phyloP scores from a whole-genome alignment of 1,284 basidiomycete species.

The Ustilago nuda region DNA sequence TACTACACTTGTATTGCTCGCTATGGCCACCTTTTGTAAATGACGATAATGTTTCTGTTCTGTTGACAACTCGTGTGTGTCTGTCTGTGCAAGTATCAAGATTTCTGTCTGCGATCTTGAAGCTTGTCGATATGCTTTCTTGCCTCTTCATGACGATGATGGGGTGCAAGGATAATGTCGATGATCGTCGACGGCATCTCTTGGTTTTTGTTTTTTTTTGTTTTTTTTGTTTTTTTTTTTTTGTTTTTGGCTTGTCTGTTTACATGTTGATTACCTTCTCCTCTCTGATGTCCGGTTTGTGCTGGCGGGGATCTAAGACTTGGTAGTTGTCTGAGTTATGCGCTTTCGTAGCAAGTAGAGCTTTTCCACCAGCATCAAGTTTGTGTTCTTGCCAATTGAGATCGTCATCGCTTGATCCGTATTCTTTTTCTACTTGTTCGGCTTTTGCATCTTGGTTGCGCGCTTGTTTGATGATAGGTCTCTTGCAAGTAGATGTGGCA shows the following conservation, averaged over 20 bases:
- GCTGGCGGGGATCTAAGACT: conserved; percentile 52
- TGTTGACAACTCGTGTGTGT: neutral
- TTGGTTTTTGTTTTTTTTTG: conserved; percentile 18
- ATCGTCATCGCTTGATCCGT: conserved; percentile 62
- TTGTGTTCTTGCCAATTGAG: conserved; percentile 34
- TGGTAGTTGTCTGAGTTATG: conserved; percentile 55
- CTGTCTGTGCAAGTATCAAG: neutral
- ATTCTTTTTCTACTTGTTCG: conserved; percentile 52
- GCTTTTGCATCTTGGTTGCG: conserved; percentile 23
- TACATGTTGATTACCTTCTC: neutral
- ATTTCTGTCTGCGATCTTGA: neutral
- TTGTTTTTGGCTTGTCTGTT: conserved; percentile 28
- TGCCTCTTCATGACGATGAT: neutral
- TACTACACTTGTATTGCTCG: neutral
- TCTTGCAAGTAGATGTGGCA: neutral
- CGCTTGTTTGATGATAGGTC: neutral
- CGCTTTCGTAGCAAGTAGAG: conserved; percentile 11
- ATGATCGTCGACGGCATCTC: conserved; percentile 51
- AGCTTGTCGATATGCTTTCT: neutral
- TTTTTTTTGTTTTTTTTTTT: neutral
- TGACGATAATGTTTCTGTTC: conserved; percentile 4
- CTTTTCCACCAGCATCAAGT: conserved; percentile 51
- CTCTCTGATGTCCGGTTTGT: neutral
- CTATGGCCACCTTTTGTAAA: conserved; percentile 11
- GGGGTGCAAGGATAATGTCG: conserved; percentile 3